Base-by-base conservation (phyloP, 1,139 yeast species). In the Taiozyma onychis region DNA sequence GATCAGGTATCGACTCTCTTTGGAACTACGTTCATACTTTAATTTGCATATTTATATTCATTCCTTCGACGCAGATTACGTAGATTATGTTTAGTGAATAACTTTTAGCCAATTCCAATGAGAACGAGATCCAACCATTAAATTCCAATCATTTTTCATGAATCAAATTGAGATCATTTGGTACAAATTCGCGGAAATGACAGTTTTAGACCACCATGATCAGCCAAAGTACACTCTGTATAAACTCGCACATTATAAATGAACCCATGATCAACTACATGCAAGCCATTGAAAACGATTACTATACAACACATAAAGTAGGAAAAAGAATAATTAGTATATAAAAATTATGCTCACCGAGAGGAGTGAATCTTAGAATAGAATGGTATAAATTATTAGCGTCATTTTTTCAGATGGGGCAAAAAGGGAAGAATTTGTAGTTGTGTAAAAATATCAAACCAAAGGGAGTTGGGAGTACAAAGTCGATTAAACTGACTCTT, bases 401-500 rank as follows among this genome's bases (percentile, higher is more conserved):
- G 24, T 37, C 24, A 37, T 16, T 37, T 32, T 30, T n/a, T n/a
- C 18, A 32, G 8, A n/a, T 32, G 35, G 24, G 14, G 18, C 18
- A 18, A 18, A 18, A 18, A 18, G 18, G 18, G 18, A 18, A 18
- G 18, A 18, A 18, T 18, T 18, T 18, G 22, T 37, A 18, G 14
- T 37, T 27, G 30, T 8, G 30, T 9, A 37, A 11, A 30, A 13
- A 30, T 28, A 11, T 28, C 32, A 28, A 28, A 28, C 5, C 32
- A 11, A 28, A 30, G 13, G 7, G 34, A 30, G 7, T 14, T 30
- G 2, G 6, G 26, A 7, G 26, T 24, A 4, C 13, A 6, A 30
- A 30, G 5, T 30, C 4, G n/a, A 11, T 37, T 71, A 81, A 52
- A 80, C 83, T 52, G 85, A 80, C 63, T 82, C 88, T 44, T 76